Conservation (phyloP, 768 basidiomycete species). For the Rhodotorula graminis region DNA sequence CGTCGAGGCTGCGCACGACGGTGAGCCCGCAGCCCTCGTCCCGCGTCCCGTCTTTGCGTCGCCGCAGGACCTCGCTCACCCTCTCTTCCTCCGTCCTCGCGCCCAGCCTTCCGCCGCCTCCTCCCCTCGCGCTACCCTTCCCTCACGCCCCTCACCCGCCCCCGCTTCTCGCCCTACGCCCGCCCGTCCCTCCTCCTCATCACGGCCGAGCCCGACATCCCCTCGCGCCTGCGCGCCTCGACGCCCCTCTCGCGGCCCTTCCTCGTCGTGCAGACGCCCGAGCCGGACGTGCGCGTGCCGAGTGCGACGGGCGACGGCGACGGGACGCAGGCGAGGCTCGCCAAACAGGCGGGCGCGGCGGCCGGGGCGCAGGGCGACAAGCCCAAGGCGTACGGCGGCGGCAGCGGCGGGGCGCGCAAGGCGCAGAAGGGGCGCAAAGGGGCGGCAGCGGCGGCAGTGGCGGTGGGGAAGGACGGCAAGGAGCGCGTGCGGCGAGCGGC, state of each 20-base stretch:
- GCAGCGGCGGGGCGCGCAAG: background rate
- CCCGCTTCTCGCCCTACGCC: constrained; percentile 17
- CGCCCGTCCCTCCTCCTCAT: constrained; percentile 25
- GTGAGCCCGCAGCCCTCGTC: background rate
- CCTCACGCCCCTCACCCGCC: background rate
- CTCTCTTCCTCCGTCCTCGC: too few relatives aligned
- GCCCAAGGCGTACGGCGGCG: constrained; percentile 19
- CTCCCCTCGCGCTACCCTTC: constrained; percentile 11
- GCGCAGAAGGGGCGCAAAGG: too few relatives aligned
- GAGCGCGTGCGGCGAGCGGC: background rate
- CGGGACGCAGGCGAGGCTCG: constrained; percentile 50
- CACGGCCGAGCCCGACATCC: constrained; percentile 25
- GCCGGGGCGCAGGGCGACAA: constrained; percentile 36
- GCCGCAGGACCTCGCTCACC: background rate
- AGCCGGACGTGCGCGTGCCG: background rate
- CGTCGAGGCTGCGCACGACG: constrained; percentile 27
- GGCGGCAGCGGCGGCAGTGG: too few relatives aligned
- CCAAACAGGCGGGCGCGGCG: background rate
- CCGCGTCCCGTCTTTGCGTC: background rate
- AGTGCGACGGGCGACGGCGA: constrained; percentile 30
- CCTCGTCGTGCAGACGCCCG: constrained; percentile 19
- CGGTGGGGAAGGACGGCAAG: background rate
- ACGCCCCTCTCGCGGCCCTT: constrained; percentile 12
- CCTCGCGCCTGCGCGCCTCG: background rate
- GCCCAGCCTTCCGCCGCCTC: constrained; percentile 25